Percentiles rank a stretch among this genome's conserved stretches.
These are phyloP conservation scores for Colletotrichum abscissum DNA, from an alignment of 2,329 filamentous ascomycete genomes.

Conservation along the genomic window DNA sequence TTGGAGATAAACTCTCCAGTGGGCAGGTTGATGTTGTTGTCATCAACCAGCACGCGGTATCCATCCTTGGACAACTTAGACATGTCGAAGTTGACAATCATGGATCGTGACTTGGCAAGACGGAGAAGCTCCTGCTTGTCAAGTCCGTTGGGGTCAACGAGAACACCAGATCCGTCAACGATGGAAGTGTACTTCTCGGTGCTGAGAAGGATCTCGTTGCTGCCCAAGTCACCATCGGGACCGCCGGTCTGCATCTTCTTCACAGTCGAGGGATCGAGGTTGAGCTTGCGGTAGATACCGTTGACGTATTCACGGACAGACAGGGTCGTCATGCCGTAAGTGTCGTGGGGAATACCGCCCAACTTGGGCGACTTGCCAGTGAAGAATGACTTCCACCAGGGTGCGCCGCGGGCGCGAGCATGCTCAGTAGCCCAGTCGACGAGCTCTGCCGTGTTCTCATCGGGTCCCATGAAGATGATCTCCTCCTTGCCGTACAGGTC, in stretches of 20 bases:
- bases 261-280: conserved; percentile 86
- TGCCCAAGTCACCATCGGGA: conserved; percentile 95
- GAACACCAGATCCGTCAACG: conserved; percentile 95
- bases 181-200: conserved; percentile 96
- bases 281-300: conserved; percentile 96
- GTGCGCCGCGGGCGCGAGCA: conserved; percentile 85
- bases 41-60: conserved; percentile 92
- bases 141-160: conserved; percentile 92
- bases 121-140: conserved; percentile 85
- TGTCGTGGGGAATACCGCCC: conserved; percentile 95
- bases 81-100: conserved; percentile 89
- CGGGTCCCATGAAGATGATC: conserved; percentile 98
- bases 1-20: conserved; percentile 88
- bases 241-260: conserved; percentile 98
- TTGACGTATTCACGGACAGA: conserved; percentile 96
- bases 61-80: conserved; percentile 88
- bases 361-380: conserved; percentile 97
- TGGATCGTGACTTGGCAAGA: conserved; percentile 85
- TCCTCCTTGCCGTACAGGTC: conserved; percentile 95
- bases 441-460: conserved; percentile 97
- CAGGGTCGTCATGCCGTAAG: conserved; percentile 97
- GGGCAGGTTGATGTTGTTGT: conserved; percentile 88
- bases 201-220: conserved; percentile 95
- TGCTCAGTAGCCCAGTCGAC: conserved; percentile 99
- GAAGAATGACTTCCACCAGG: conserved; percentile 99